Evolutionary conservation across 2,329 filamentous ascomycete genomes (phyloP).

Genomic region (Fusarium bulbicola): DNA sequence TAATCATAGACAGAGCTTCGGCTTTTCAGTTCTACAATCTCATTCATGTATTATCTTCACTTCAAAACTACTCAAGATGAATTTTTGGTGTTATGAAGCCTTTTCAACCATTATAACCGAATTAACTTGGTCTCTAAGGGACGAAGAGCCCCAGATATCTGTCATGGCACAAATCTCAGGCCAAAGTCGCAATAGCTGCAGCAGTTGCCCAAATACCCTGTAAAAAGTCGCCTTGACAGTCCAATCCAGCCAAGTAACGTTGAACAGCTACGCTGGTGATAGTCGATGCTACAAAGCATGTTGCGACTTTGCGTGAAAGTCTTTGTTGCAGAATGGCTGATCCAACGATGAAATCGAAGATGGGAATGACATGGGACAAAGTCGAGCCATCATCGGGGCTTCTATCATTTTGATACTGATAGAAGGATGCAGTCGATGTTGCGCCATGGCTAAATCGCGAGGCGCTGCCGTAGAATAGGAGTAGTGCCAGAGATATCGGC

Average conservation of each 20-base stretch:
- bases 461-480: constrained; percentile 31
- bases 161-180: not conserved
- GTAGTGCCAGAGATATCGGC: constrained; percentile 3
- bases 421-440: constrained; percentile 18
- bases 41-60: rapidly evolving
- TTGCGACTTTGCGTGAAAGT: constrained; percentile 2
- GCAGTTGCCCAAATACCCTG: constrained; percentile 20
- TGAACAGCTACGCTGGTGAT: constrained; percentile 9
- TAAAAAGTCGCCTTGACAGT: not conserved
- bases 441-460: constrained; percentile 24
- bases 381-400: constrained; percentile 13
- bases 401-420: constrained; percentile 20
- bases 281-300: constrained; percentile 21
- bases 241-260: not conserved
- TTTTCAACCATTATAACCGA: no score
- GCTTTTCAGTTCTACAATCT: rapidly evolving
- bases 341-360: constrained; percentile 14
- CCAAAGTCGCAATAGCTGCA: not conserved
- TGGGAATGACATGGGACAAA: constrained; percentile 2
- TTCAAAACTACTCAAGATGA: not conserved
- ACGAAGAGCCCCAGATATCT: rapidly evolving
- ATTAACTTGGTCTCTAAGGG: no score
- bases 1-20: not conserved
- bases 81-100: no score
- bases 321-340: constrained; percentile 1